Percentiles rank a stretch among this genome's conserved stretches.
These are phyloP conservation scores for Sugiyamaella marilandica DNA, from an alignment of 805 yeast species.

Conservation along the genomic window DNA sequence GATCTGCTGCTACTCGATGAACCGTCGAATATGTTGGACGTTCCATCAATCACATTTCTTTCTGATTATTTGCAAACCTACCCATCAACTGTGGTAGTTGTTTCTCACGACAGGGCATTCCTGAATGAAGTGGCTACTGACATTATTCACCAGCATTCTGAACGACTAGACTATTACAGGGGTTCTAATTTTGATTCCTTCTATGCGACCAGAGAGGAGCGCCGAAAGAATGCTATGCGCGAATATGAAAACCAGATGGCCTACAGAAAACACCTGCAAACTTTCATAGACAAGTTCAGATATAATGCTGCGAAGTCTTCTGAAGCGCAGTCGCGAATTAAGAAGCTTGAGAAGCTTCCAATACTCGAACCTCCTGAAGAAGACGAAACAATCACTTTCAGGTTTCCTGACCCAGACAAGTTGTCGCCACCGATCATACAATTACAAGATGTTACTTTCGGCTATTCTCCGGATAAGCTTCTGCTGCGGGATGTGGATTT, in stretches of 20 bases:
- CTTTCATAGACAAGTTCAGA: conserved; percentile 91
- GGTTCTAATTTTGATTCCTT: conserved; percentile 92
- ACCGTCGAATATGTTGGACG: conserved; percentile 99
- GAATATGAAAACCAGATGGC: conserved; percentile 99
- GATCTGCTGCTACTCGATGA: conserved; percentile 75
- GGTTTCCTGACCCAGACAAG: conserved; percentile 92
- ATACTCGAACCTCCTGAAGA: conserved; percentile 90
- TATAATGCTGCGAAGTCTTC: conserved; percentile 97
- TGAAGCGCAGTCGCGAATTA: conserved; percentile 97
- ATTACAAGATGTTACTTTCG: conserved; percentile 79
- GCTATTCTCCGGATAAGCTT: conserved; percentile 63
- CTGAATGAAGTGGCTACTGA: conserved; percentile 98
- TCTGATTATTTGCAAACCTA: conserved; percentile 86
- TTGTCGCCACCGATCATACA: conserved; percentile 92
- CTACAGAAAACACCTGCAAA: conserved; percentile 85
- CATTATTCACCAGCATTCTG: conserved; percentile 95
- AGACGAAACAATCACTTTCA: conserved; percentile 77
- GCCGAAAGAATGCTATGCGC: conserved; percentile 85
- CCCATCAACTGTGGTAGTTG: conserved; percentile 89
- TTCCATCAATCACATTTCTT: conserved; percentile 92
- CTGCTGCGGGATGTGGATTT: conserved; percentile 74
- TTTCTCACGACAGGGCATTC: conserved; percentile 96
- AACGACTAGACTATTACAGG: conserved; percentile 85
- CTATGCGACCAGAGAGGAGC: conserved; percentile 90
- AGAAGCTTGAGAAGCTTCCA: conserved; percentile 92